A percentile compares a stretch with the other conserved stretches of the same genome.
Evolutionary conservation across 305 asterid species (phyloP).

Genomic region (Rubia balearica): DNA sequence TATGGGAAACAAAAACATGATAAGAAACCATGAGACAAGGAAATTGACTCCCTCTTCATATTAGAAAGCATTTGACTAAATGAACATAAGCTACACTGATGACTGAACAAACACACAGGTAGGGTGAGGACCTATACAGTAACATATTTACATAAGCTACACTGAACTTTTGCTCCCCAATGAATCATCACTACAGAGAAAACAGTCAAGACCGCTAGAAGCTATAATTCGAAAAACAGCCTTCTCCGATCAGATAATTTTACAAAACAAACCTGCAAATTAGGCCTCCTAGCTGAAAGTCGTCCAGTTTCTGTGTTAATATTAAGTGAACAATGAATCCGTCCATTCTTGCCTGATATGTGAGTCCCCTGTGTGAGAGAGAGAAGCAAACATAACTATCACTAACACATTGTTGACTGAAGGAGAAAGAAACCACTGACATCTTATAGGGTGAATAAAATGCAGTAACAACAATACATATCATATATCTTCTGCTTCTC

Average conservation of each 20-base stretch:
- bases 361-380: slow-evolving; percentile 55
- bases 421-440: background rate
- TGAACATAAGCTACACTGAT: background rate
- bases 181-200: no score
- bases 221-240: slow-evolving; percentile 3
- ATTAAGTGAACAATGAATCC: slow-evolving; percentile 94
- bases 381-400: slow-evolving; percentile 11
- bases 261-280: slow-evolving; percentile 70
- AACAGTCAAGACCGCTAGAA: background rate
- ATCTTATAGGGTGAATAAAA: background rate
- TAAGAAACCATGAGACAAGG: slow-evolving; percentile 3
- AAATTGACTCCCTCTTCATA: background rate
- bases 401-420: background rate
- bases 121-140: background rate
- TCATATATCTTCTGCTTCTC: background rate
- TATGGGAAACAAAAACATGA: background rate
- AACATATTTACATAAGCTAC: background rate
- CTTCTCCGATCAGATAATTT: background rate
- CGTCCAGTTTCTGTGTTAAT: slow-evolving; percentile 98
- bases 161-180: no score
- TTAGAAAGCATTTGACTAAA: background rate
- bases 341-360: slow-evolving; percentile 74
- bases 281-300: slow-evolving; percentile 96
- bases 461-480: background rate
- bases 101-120: background rate